A percentile compares a stretch with the other conserved stretches of the same genome.
Evolutionary conservation across 805 yeast genomes (phyloP).

Genomic region (Lipomyces kockii): DNA sequence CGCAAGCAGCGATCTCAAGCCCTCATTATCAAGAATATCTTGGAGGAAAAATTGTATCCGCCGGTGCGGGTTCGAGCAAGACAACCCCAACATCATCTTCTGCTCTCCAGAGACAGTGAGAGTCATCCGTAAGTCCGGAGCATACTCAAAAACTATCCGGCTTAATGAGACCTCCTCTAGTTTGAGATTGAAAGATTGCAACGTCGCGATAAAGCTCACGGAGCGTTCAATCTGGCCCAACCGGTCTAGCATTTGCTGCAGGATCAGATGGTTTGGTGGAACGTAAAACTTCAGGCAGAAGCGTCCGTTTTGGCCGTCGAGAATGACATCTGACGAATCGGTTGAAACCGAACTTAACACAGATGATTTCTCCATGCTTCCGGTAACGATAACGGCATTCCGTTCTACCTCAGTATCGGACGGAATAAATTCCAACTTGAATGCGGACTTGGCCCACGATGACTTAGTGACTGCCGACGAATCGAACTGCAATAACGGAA

Average conservation of each 20-base stretch:
- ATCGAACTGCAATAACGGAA: constrained; percentile 27
- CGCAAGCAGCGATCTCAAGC: constrained; percentile 41
- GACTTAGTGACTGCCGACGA: constrained; percentile 23
- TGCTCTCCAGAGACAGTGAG: constrained; percentile 16
- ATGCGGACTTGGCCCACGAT: constrained; percentile 33
- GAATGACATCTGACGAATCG: constrained; percentile 21
- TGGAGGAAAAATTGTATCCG: constrained; percentile 41
- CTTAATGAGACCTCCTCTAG: constrained; percentile 42
- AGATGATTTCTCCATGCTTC: constrained; percentile 20
- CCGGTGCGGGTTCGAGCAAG: constrained; percentile 40
- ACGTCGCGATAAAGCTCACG: constrained; percentile 41
- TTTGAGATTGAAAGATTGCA: constrained; percentile 40
- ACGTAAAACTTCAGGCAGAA: constrained; percentile 26
- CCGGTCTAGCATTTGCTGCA: constrained; percentile 39
- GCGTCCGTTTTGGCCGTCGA: constrained; percentile 31
- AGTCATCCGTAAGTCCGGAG: constrained; percentile 33
- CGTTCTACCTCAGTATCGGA: constrained; percentile 4
- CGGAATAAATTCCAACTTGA: constrained; percentile 28
- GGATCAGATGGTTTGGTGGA: constrained; percentile 35
- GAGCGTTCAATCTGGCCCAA: constrained; percentile 42
- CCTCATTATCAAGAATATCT: constrained; percentile 39
- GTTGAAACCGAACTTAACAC: constrained; percentile 27
- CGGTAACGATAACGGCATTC: constrained; percentile 21
- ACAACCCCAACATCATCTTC: constrained; percentile 34
- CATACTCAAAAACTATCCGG: constrained; percentile 42